Evolutionary conservation across 352 stramenopile genomes (phyloP), one percentile per base, ranked within the genome.

Genomic region (Halophytophthora polymorphica): DNA sequence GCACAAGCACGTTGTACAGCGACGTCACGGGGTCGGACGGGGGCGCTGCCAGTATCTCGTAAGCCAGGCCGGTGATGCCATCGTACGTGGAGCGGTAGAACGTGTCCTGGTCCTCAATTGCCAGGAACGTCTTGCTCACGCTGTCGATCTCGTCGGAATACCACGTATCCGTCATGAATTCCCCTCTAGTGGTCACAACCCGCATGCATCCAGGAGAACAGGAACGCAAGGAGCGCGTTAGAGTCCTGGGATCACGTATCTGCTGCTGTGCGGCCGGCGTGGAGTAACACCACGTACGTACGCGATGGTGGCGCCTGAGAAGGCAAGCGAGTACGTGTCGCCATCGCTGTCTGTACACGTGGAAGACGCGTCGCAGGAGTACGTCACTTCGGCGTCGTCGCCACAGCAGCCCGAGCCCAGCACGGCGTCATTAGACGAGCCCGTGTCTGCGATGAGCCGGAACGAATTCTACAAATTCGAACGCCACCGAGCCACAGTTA

Each of bases 391-490:
- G 6, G 71, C 71, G 18, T 62, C 55, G 1, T 47, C 53, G 0
- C 64, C 77, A 35, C 83, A 94, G 63, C 83, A 94, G 33, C 63
- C 64, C 8, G 62, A 19, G 15, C 80, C 75, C 5, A 91, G 66
- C 25, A 92, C 68, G 1, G 83, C 83, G 31, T 86, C 74, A 39
- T 91, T 94, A 10, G 81, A 88, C n/a, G 83, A 94, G 2, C 83
- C 83, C 0, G 83, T 94, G 64, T 94, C 83, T 40, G 79, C 74
- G 35, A 94, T 87, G 13, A 94, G 46, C 37, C 72, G 71, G 45
- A 90, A 94, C 3, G 67, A 69, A n/a, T 86, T 87, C 80, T 90
- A 25, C 28, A 19, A 17, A 17, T 44, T 2, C 15, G 1, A 21
- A 3, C 40, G 38, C 8, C 38, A 44, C 7, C 15, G n/a, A 46